Evolutionary conservation across 208 protist species (phyloP).

Genomic region (Chromosphaera perkinsii): DNA sequence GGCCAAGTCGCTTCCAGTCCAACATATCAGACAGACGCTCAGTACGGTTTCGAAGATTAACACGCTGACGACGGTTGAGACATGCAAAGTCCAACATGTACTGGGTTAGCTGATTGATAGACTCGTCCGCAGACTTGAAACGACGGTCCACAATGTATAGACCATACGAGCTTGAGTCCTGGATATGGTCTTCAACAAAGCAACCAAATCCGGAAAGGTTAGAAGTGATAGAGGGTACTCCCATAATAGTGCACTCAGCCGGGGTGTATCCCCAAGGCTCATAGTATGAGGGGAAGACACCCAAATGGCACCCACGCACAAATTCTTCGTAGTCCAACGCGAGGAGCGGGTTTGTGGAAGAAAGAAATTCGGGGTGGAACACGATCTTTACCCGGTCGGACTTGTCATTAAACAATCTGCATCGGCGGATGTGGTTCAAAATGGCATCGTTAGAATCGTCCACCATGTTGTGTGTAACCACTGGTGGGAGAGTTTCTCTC

Average conservation of each 20-base stretch:
- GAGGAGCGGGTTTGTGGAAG: slow-evolving; percentile 53
- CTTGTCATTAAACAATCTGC: slow-evolving; percentile 48
- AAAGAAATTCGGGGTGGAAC: slow-evolving; percentile 68
- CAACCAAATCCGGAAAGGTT: slow-evolving; percentile 61
- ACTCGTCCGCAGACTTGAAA: slow-evolving; percentile 43
- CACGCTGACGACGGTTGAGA: slow-evolving; percentile 33
- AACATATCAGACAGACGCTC: slow-evolving; percentile 43
- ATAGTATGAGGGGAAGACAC: slow-evolving; percentile 60
- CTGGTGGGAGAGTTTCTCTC: slow-evolving; percentile 39
- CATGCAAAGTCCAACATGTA: slow-evolving; percentile 32
- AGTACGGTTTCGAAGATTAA: slow-evolving; percentile 54
- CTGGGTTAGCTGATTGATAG: slow-evolving; percentile 32
- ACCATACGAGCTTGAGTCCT: slow-evolving; percentile 25
- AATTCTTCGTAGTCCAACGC: slow-evolving; percentile 64
- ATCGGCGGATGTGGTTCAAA: slow-evolving; percentile 23
- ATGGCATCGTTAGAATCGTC: slow-evolving; percentile 41
- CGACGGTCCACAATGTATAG: slow-evolving; percentile 52
- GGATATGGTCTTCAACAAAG: slow-evolving; percentile 50
- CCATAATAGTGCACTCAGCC: slow-evolving; percentile 58
- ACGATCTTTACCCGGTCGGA: slow-evolving; percentile 65
- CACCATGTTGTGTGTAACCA: slow-evolving; percentile 64
- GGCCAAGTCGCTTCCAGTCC: slow-evolving; percentile 32
- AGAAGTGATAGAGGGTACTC: slow-evolving; percentile 60
- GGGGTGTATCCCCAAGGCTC: slow-evolving; percentile 65
- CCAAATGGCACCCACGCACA: slow-evolving; percentile 55